Percentiles rank a stretch among this genome's conserved stretches.
These are phyloP conservation scores for Gymnopilus junonius DNA, from an alignment of 768 basidiomycete species.

Conservation along the genomic window DNA sequence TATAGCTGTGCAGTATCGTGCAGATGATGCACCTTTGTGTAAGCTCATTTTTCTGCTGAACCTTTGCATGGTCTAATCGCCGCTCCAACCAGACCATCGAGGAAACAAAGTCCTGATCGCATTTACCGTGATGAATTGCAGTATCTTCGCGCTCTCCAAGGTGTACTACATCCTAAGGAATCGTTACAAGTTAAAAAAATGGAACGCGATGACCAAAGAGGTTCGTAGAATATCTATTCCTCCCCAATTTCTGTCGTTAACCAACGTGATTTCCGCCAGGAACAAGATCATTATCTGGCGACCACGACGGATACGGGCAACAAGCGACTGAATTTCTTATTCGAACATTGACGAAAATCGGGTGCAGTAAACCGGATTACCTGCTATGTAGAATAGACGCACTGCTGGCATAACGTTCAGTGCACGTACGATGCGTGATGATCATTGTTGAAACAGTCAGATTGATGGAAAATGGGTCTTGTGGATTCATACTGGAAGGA, in stretches of 20 bases:
- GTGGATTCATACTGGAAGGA: too few relatives aligned
- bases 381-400: background rate
- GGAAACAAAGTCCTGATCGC: constrained; percentile 59
- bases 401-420: background rate
- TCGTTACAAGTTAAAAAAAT: constrained; percentile 51
- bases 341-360: constrained; percentile 49
- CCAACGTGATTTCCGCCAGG: constrained; percentile 34
- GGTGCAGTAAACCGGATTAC: background rate
- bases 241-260: background rate
- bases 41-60: constrained; percentile 16
- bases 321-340: constrained; percentile 62
- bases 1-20: constrained; percentile 40
- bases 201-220: constrained; percentile 60
- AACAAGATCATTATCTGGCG: constrained; percentile 55
- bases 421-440: background rate
- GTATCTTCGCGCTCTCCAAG: constrained; percentile 59
- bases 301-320: constrained; percentile 66
- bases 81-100: constrained; percentile 46
- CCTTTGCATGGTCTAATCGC: background rate
- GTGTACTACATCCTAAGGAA: constrained; percentile 64
- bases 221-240: too few relatives aligned
- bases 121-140: constrained; percentile 52
- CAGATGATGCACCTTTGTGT: constrained; percentile 62
- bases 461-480: background rate
- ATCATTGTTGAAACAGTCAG: background rate